Evolutionary conservation across 1,284 basidiomycete species (phyloP).

Genomic region (Apiotrichum gracile): DNA sequence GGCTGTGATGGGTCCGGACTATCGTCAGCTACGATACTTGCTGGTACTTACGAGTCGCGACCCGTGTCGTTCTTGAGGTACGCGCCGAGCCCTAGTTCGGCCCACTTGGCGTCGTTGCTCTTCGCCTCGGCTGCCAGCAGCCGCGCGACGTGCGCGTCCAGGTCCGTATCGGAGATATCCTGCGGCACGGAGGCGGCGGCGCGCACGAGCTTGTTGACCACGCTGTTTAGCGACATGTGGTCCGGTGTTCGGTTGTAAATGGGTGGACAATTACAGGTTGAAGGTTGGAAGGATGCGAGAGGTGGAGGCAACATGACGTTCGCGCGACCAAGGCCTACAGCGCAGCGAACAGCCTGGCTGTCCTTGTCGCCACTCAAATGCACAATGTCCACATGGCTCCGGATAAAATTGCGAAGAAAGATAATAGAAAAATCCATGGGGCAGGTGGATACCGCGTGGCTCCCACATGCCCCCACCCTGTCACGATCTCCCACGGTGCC

Average conservation of each 20-base stretch:
- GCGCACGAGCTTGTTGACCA: constrained; percentile 75
- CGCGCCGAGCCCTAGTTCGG: constrained; percentile 41
- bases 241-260: neutral
- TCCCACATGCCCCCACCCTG: neutral
- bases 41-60: constrained; percentile 54
- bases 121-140: constrained; percentile 84
- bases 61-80: constrained; percentile 43
- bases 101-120: constrained; percentile 64
- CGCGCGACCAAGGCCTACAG: too few species aligned
- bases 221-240: constrained; percentile 58
- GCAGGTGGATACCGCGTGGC: too few species aligned
- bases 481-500: neutral
- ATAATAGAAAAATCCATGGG: too few species aligned
- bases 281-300: neutral
- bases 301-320: too few species aligned
- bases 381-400: too few species aligned
- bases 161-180: constrained; percentile 68
- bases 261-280: neutral
- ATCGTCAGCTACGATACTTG: constrained; percentile 8
- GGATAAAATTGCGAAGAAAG: too few species aligned
- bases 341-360: too few species aligned
- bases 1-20: constrained; percentile 54
- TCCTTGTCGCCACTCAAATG: neutral
- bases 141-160: constrained; percentile 81
- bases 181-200: constrained; percentile 63